Evolutionary conservation across 73 alveolate species (phyloP).

Genomic region (Tetrahymena elliotti): DNA sequence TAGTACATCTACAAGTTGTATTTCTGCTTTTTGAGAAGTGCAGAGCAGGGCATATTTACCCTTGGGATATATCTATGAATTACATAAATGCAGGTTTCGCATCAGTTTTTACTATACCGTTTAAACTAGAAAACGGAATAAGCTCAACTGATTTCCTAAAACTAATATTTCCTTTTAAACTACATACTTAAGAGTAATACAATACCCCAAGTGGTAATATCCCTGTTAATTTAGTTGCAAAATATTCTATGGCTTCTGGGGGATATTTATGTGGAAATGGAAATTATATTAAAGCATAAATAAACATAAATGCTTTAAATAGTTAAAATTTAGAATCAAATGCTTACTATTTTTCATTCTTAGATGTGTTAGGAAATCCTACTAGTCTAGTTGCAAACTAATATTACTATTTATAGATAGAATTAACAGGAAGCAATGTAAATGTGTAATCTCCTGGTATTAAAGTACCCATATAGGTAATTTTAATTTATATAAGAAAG

Average conservation of each 20-base stretch:
- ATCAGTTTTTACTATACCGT: conserved; percentile 14
- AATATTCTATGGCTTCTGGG: not conserved
- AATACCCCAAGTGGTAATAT: not conserved
- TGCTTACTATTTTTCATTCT: conserved; percentile 8
- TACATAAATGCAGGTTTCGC: conserved; percentile 32
- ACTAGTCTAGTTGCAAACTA: not conserved
- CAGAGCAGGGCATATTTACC: not conserved
- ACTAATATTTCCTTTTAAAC: conserved; percentile 17
- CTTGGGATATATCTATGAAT: conserved; percentile 19
- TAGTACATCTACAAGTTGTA: not conserved
- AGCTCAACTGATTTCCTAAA: conserved; percentile 13
- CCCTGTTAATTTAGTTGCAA: not conserved
- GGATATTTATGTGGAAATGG: conserved; percentile 7
- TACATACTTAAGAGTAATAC: not conserved
- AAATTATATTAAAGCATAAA: not conserved
- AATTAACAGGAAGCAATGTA: conserved; percentile 22
- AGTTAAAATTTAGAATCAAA: not conserved
- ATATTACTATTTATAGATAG: conserved; percentile 1
- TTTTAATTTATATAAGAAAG: not conserved
- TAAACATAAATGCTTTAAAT: not conserved
- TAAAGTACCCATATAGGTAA: conserved; percentile 10
- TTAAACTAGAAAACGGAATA: not conserved
- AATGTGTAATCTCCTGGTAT: conserved; percentile 21
- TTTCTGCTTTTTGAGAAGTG: not conserved
- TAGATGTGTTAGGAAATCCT: not conserved